Conservation (phyloP, 805 yeast species). For the Ogataea trehalophila region DNA sequence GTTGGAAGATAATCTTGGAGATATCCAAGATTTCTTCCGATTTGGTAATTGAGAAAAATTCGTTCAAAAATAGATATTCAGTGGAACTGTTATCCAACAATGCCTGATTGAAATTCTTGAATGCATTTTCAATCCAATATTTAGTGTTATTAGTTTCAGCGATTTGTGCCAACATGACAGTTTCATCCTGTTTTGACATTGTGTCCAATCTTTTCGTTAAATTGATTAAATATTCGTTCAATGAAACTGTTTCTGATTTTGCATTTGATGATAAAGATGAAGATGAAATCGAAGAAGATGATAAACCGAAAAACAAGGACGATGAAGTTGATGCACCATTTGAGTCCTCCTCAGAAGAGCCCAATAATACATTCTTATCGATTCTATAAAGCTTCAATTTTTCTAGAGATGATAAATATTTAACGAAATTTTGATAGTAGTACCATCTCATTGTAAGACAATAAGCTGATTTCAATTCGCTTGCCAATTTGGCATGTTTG, state of each 20-base stretch:
- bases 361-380: slow-evolving; percentile 37
- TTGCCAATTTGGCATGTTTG: slow-evolving; percentile 58
- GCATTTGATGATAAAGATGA: too few species aligned
- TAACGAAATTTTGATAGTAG: slow-evolving; percentile 70
- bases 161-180: slow-evolving; percentile 75
- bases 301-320: slow-evolving; percentile 11
- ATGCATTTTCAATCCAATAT: slow-evolving; percentile 70
- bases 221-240: slow-evolving; percentile 52
- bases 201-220: slow-evolving; percentile 59
- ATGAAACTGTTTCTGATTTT: slow-evolving; percentile 9
- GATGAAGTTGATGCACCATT: slow-evolving; percentile 1
- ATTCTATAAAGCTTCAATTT: slow-evolving; percentile 51
- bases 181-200: slow-evolving; percentile 44
- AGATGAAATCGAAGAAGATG: not conserved
- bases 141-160: slow-evolving; percentile 66
- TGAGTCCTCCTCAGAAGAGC: slow-evolving; percentile 20
- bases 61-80: slow-evolving; percentile 68
- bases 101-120: slow-evolving; percentile 67
- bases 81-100: slow-evolving; percentile 70
- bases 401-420: slow-evolving; percentile 70
- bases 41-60: slow-evolving; percentile 55
- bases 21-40: slow-evolving; percentile 41
- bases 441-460: slow-evolving; percentile 91
- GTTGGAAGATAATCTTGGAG: slow-evolving; percentile 46
- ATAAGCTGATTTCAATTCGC: slow-evolving; percentile 75